Evolutionary conservation across 805 yeast genomes (phyloP), one percentile per base, ranked within the genome.

Genomic region (Crinitomyces ghanaensis): DNA sequence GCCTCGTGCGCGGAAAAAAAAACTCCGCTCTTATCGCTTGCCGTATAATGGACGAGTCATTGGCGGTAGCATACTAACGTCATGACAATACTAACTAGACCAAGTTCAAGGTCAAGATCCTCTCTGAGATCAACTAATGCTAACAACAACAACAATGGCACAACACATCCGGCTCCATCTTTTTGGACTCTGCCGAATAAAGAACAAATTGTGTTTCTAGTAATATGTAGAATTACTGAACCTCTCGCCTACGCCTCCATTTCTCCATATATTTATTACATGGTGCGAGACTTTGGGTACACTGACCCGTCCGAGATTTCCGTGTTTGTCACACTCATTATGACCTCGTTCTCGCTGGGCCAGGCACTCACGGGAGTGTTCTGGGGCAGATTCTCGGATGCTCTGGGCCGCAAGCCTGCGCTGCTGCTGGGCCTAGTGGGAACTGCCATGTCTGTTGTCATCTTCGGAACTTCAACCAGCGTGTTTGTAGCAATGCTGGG

Each of bases 191-290:
- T 47, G 19, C 51, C 51, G 6, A 30, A 36, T 6, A 33, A 31
- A 19, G 47, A 35, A 12, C 51, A 47, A 31, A 45, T 47, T 3
- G 28, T 37, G 9, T 33, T 40, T 15, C 34, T 47, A 25, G 36
- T 44, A 6, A 34, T 47, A 13, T 40, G 45, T 29, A 54, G 80
- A 35, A 62, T 74, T 37, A 59, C 72, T 6, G 80, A 74, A 48
- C 81, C 82, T 1, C 60, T 74, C 22, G 72, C 79, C 2, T 74
- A 73, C 53, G 66, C 77, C 2, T 72, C 78, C 3, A 50, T 73
- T 18, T 70, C 73, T 41, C 81, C 82, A 2, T 74, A 74, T 46
- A 65, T 73, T 21, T 74, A 70, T 49, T 74, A 68, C 51, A 70
- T 74, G 77, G 70, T 74, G 7, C 50, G 70, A 31, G 77, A 71